phyloP scores from a whole-genome alignment of 169 alveolate genomes.

The Cryptosporidium canis region DNA sequence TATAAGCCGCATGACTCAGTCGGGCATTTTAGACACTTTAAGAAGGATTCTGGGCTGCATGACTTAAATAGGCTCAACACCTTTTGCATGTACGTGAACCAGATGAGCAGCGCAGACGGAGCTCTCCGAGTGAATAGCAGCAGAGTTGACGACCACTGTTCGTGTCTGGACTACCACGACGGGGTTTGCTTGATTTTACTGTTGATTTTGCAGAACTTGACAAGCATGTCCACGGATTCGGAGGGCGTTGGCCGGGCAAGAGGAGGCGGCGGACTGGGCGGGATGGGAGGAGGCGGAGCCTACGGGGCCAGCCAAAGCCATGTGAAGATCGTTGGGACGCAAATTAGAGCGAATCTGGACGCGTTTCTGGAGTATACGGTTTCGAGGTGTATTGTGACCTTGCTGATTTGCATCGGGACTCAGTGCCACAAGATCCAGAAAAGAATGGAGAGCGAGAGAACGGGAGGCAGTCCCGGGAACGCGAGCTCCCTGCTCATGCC shows the following conservation, averaged over 20 bases:
- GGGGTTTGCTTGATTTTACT: constrained; percentile 12
- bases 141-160: neutral
- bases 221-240: neutral
- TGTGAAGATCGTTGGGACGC: constrained; percentile 2
- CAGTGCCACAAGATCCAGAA: neutral
- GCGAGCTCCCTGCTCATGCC: too few relatives aligned
- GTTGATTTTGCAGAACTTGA: constrained; percentile 1
- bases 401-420: constrained; percentile 28
- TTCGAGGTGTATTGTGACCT: constrained; percentile 25
- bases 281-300: neutral
- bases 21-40: neutral
- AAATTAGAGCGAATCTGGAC: neutral
- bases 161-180: constrained; percentile 53
- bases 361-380: constrained; percentile 40
- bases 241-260: neutral
- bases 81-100: constrained; percentile 26
- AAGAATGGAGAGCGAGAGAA: neutral
- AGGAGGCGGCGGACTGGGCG: neutral
- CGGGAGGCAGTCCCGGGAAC: too few relatives aligned
- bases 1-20: neutral
- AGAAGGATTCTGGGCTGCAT: constrained; percentile 9
- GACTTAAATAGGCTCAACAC: constrained; percentile 4
- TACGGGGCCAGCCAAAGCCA: neutral
- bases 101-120: neutral
- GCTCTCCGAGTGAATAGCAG: neutral